These are phyloP conservation scores for Neonectria coccinea DNA, from an alignment of 2,329 filamentous ascomycete species.

Conservation along the genomic window DNA sequence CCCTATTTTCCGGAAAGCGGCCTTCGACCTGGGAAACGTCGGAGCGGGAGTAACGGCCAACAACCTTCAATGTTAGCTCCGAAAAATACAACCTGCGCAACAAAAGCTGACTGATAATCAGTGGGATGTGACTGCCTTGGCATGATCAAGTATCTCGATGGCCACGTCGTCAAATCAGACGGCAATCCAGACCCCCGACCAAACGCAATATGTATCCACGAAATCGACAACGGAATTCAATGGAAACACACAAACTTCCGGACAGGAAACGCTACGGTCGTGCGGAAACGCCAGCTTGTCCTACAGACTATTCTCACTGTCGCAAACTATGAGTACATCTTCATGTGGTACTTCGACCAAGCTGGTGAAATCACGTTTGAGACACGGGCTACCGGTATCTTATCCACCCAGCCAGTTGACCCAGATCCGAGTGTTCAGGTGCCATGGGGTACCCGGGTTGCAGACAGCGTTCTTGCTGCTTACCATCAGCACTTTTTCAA, in stretches of 20 bases:
- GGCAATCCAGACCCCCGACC: slow-evolving; percentile 30
- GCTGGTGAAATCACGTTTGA: slow-evolving; percentile 72
- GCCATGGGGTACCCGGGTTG: no score
- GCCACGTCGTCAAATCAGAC: neutral
- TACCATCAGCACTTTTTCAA: slow-evolving; percentile 78
- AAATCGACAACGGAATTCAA: slow-evolving; percentile 62
- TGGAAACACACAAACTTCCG: slow-evolving; percentile 74
- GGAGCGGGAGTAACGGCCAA: slow-evolving; percentile 74
- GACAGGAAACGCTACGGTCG: slow-evolving; percentile 66
- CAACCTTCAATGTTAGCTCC: slow-evolving; percentile 60
- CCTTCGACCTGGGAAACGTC: slow-evolving; percentile 77
- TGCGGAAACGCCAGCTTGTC: slow-evolving; percentile 66
- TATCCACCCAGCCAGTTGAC: slow-evolving; percentile 64
- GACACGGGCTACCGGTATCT: slow-evolving; percentile 73
- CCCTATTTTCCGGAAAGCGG: slow-evolving; percentile 73
- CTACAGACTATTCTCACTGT: slow-evolving; percentile 72
- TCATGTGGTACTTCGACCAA: slow-evolving; percentile 68
- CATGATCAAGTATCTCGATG: slow-evolving; percentile 61
- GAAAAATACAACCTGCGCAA: no score
- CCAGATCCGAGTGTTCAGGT: no score
- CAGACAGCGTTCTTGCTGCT: slow-evolving; percentile 67
- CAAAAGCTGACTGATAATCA: no score
- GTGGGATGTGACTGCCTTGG: slow-evolving; percentile 71
- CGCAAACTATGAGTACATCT: slow-evolving; percentile 71
- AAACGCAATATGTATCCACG: slow-evolving; percentile 54